Evolutionary conservation across 768 basidiomycete genomes (phyloP).

Genomic region (Trametopsis cervina): DNA sequence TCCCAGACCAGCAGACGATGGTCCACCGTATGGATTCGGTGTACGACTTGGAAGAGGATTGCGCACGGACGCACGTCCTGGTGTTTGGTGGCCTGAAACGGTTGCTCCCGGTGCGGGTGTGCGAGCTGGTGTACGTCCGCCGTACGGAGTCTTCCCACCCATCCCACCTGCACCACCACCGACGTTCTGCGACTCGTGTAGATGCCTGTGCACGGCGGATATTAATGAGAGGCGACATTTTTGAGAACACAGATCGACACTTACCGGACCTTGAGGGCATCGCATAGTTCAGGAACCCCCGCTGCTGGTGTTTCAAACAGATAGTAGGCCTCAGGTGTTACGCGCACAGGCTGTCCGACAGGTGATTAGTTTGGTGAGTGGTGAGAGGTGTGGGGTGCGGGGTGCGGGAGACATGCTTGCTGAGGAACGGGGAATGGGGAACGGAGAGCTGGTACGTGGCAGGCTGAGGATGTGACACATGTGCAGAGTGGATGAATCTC

Average conservation of each 20-base stretch:
- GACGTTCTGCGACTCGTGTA: conserved; percentile 75
- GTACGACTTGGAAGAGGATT: conserved; percentile 53
- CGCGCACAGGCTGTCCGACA: conserved; percentile 85
- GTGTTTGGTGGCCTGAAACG: conserved; percentile 42
- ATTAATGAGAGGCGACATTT: too few relatives aligned
- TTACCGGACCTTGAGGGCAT: conserved; percentile 91
- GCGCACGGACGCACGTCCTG: conserved; percentile 74
- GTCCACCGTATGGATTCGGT: conserved; percentile 65
- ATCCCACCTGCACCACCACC: conserved; percentile 31
- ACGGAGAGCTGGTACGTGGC: too few relatives aligned
- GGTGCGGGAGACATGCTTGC: too few relatives aligned
- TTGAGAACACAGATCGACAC: too few relatives aligned
- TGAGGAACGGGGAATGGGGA: too few relatives aligned
- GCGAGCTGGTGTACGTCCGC: conserved; percentile 73
- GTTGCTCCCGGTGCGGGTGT: conserved; percentile 41
- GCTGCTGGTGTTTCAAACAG: conserved; percentile 87
- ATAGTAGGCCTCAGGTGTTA: conserved; percentile 83
- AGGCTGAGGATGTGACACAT: too few relatives aligned
- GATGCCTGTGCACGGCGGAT: conserved; percentile 41
- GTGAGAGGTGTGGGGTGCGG: too few relatives aligned
- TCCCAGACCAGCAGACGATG: background rate
- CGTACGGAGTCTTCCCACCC: conserved; percentile 78
- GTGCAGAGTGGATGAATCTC: too few relatives aligned
- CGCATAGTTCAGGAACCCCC: conserved; percentile 89
- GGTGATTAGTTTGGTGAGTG: too few relatives aligned